Conservation (phyloP, 805 yeast species). For the Dipodascopsis uninucleata region DNA sequence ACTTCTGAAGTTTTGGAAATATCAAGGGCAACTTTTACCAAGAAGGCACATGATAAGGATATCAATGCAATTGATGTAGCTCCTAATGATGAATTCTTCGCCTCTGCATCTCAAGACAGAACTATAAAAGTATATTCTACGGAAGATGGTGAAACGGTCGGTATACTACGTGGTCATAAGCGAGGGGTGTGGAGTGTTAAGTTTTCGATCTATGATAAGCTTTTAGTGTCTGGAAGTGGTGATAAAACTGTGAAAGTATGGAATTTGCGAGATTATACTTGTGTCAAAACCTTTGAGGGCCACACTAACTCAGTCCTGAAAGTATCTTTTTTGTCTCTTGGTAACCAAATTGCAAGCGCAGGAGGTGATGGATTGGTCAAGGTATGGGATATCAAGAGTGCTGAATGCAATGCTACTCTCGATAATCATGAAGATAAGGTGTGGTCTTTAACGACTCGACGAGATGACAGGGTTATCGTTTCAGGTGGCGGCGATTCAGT, state of each 20-base stretch:
- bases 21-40: constrained; percentile 69
- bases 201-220: constrained; percentile 75
- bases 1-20: constrained; percentile 29
- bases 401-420: constrained; percentile 77
- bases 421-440: constrained; percentile 91
- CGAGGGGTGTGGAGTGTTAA: constrained; percentile 92
- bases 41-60: constrained; percentile 96
- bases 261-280: constrained; percentile 74
- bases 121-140: constrained; percentile 86
- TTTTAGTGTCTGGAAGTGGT: constrained; percentile 81
- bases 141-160: constrained; percentile 81
- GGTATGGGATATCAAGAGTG: constrained; percentile 76
- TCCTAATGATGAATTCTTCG: constrained; percentile 85
- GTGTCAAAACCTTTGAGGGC: constrained; percentile 84
- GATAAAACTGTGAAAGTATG: constrained; percentile 88
- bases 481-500: constrained; percentile 96
- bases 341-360: constrained; percentile 61
- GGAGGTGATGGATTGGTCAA: constrained; percentile 96
- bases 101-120: constrained; percentile 93
- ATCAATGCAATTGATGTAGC: constrained; percentile 84
- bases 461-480: constrained; percentile 65
- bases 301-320: constrained; percentile 90
- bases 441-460: constrained; percentile 75
- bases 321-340: constrained; percentile 62
- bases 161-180: constrained; percentile 82